Evolutionary conservation across 2,329 filamentous ascomycete genomes (phyloP).

Genomic region (Biscogniauxia sp.): DNA sequence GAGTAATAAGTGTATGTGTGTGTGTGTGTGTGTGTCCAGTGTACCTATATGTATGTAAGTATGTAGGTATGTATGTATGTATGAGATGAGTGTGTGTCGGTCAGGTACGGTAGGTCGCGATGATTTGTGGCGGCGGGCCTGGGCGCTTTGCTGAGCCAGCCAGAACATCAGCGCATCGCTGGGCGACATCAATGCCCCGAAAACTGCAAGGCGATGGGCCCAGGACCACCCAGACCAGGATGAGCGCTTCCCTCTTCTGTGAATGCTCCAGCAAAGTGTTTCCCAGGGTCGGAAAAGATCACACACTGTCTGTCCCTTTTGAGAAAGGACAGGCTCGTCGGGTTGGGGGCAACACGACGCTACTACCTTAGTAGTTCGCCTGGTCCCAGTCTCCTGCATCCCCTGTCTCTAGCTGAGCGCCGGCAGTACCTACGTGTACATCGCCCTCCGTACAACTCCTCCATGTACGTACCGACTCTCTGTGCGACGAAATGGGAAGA

Average conservation of each 20-base stretch:
- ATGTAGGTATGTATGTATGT: not conserved
- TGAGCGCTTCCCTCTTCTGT: not conserved
- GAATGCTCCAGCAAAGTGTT: constrained; percentile 2
- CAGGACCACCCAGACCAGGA: not conserved
- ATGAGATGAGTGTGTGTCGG: not conserved
- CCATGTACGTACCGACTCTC: not conserved
- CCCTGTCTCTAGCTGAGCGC: not conserved
- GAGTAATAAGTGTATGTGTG: no score
- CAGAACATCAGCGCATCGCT: constrained; percentile 14
- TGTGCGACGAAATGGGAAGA: not conserved
- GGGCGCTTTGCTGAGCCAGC: constrained; percentile 17
- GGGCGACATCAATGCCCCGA: constrained; percentile 12
- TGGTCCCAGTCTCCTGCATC: not conserved
- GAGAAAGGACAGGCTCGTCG: not conserved
- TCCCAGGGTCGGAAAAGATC: constrained; percentile 3
- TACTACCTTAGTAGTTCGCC: not conserved
- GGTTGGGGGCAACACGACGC: constrained; percentile 1
- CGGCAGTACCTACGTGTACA: not conserved
- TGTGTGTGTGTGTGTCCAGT: no score
- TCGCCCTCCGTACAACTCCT: not conserved
- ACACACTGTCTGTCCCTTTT: constrained; percentile 1
- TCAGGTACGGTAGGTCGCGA: not conserved
- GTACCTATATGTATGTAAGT: not conserved
- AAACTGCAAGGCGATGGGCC: constrained; percentile 3
- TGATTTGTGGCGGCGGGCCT: constrained; percentile 19